Evolutionary conservation across 768 basidiomycete species (phyloP).

Genomic region (Rhodotorula graminis): DNA sequence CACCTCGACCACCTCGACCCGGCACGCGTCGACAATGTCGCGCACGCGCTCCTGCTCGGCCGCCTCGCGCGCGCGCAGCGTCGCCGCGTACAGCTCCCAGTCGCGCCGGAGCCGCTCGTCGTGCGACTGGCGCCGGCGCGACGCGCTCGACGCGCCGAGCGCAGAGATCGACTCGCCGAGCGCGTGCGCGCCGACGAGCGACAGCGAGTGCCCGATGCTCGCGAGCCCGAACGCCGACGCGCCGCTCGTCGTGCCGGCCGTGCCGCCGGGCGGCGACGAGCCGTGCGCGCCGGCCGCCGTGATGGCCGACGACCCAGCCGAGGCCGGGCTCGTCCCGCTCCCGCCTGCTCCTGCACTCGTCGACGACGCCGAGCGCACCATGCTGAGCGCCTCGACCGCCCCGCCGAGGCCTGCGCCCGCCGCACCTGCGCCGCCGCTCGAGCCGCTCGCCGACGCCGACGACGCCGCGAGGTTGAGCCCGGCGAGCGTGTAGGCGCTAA

Average conservation of each 20-base stretch:
- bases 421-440: not conserved
- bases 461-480: not conserved
- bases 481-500: slow-evolving; percentile 3
- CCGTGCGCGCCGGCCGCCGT: not conserved
- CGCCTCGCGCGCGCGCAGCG: slow-evolving; percentile 38
- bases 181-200: slow-evolving; percentile 3
- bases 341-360: not conserved
- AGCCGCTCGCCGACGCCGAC: not conserved
- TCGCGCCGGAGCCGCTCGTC: slow-evolving; percentile 14
- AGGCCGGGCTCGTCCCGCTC: not conserved
- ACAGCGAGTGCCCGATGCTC: not conserved
- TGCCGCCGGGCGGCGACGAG: not conserved
- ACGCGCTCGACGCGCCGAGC: not conserved
- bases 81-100: slow-evolving; percentile 47
- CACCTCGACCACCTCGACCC: slow-evolving; percentile 84
- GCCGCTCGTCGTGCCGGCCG: not conserved
- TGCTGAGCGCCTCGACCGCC: not conserved
- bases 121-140: slow-evolving; percentile 6
- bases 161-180: slow-evolving; percentile 4
- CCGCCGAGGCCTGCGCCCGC: not conserved
- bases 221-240: not conserved
- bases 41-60: slow-evolving; percentile 69
- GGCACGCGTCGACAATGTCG: slow-evolving; percentile 51
- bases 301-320: not conserved
- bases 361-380: not conserved